These are phyloP conservation scores for Xylaria castorea DNA, from an alignment of 495 filamentous ascomycete species.

Conservation along the genomic window DNA sequence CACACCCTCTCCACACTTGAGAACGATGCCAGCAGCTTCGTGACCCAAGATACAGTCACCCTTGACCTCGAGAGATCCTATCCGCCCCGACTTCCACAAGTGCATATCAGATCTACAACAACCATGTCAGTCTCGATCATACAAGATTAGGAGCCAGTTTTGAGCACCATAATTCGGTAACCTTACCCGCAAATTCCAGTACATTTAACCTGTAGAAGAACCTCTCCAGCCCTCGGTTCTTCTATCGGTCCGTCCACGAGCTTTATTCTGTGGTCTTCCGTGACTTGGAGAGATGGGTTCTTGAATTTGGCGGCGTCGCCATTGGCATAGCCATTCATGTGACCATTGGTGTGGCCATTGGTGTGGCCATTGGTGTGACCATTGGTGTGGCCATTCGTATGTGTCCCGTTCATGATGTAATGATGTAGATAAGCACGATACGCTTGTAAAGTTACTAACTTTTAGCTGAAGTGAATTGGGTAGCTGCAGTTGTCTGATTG, in stretches of 20 bases:
- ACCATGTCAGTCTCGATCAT: constrained; percentile 16
- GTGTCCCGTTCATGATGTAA: constrained; percentile 22
- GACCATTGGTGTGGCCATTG: constrained; percentile 33
- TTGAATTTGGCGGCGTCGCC: constrained; percentile 30
- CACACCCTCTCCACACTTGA: constrained; percentile 53
- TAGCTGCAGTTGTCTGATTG: not conserved
- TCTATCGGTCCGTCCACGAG: constrained; percentile 58
- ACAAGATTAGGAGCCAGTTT: not conserved
- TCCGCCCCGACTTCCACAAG: constrained; percentile 56
- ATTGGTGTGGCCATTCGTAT: constrained; percentile 24
- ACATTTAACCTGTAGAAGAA: constrained; percentile 58
- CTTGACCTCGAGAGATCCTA: constrained; percentile 53
- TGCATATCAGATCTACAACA: constrained; percentile 44
- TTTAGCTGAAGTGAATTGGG: not conserved
- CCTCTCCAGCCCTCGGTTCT: constrained; percentile 54
- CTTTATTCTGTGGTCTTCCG: constrained; percentile 60
- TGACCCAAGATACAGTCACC: constrained; percentile 56
- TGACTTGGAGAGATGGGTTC: constrained; percentile 64
- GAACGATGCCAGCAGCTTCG: constrained; percentile 56
- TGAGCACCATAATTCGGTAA: not conserved
- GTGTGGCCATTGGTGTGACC: constrained; percentile 22
- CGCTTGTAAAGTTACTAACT: not conserved
- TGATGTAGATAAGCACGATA: constrained; percentile 1
- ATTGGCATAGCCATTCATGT: constrained; percentile 23
- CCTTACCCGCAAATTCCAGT: constrained; percentile 57